Evolutionary conservation across 176 grass and related monocot genomes (phyloP), one percentile per base, ranked within the genome.

Genomic region (Stipa capillata): DNA sequence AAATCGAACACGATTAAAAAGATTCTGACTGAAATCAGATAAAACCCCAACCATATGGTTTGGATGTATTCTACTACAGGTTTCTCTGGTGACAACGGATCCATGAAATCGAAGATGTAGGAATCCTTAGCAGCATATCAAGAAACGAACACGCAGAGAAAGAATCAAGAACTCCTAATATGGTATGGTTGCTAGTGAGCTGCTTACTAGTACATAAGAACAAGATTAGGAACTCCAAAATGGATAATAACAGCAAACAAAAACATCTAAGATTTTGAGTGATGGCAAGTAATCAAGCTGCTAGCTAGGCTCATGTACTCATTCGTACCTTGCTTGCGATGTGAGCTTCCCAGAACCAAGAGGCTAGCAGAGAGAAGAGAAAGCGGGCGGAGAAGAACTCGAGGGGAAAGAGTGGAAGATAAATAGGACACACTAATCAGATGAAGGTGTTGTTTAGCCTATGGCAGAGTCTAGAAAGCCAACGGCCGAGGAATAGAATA

Each of bases 361-460:
- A 15, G 33, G 28, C 8, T 12, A 51, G 18, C 8, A 7, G 15
- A 42, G 43, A 15, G 50, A 32, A 74, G 76, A 36, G 76, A 73
- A 73, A 78, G 53, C 21, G 5, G 27, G 54, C n/a, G 76, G 74
- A 42, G 52, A 65, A 36, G 28, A 56, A 76, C n/a, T 74, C 28
- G 40, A 79, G 49, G 67, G 40, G 67, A 34, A 51, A 66, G 74
- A 59, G 81, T 33, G 70, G 84, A 57, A 16, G 60, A 81, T 81
- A 80, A 72, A 81, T 68, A 61, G 40, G 41, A 37, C 72, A 73
- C 71, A 32, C 27, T 64, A 61, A 27, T 68, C 49, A 20, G 50
- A 68, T 27, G 86, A 35, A 25, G 27, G 8, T 7, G 51, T 40
- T 33, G 58, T 67, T 60, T 41, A 5, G 68, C 49, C 6, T 44